A percentile compares a stretch with the other conserved stretches of the same genome.
These are phyloP conservation scores for Ustilago hordei DNA, from an alignment of 1,284 basidiomycete species.

Conservation along the genomic window DNA sequence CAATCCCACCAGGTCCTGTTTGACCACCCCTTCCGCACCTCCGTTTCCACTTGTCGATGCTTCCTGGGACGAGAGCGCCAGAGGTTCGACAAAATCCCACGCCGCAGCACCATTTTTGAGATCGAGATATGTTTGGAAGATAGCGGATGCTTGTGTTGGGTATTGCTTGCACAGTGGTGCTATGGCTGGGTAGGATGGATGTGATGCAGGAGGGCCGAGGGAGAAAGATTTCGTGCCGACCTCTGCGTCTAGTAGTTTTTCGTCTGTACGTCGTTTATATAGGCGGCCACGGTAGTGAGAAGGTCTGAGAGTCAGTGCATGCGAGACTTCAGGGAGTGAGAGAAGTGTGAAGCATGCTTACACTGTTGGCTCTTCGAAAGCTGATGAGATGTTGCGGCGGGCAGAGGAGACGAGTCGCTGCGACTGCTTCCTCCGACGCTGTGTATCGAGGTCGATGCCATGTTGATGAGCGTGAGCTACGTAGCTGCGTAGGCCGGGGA, in stretches of 20 bases:
- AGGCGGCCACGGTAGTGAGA: too few species aligned
- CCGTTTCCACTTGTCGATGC: neutral
- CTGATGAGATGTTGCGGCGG: slow-evolving; percentile 28
- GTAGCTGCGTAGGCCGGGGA: too few species aligned
- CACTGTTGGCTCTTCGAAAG: slow-evolving; percentile 43
- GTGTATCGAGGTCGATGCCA: slow-evolving; percentile 18
- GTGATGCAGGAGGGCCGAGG: slow-evolving; percentile 24
- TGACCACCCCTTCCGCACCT: neutral
- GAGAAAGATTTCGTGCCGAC: slow-evolving; percentile 7
- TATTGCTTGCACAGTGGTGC: slow-evolving; percentile 46
- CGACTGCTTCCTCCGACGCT: neutral
- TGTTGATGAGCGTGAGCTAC: neutral
- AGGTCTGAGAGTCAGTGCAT: neutral
- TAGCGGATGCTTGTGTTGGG: slow-evolving; percentile 61
- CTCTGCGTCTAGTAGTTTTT: slow-evolving; percentile 34
- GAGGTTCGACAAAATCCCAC: slow-evolving; percentile 56
- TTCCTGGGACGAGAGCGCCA: slow-evolving; percentile 5
- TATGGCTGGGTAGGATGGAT: slow-evolving; percentile 44
- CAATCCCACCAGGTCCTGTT: slow-evolving; percentile 16
- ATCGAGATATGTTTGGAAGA: slow-evolving; percentile 68
- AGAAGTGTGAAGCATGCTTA: slow-evolving; percentile 1
- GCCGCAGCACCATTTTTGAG: slow-evolving; percentile 60
- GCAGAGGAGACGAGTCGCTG: slow-evolving; percentile 1
- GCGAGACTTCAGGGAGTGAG: too few species aligned
- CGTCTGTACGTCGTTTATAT: slow-evolving; percentile 18